Percentiles rank a stretch among this genome's conserved stretches.
Evolutionary conservation across 2,329 filamentous ascomycete genomes (phyloP).

Genomic region (Epichloe sp.): DNA sequence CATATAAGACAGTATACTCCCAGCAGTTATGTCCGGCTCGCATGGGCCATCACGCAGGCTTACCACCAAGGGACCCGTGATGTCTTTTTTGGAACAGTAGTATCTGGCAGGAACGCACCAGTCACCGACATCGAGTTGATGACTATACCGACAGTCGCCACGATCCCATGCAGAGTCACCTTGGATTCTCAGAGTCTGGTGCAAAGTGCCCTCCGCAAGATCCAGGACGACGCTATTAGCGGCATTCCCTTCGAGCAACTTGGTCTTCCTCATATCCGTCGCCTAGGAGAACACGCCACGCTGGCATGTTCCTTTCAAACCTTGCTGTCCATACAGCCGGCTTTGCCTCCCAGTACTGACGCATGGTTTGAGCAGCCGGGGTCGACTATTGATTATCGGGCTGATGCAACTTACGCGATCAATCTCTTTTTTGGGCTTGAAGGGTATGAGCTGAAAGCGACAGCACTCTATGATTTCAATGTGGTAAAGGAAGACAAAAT

Average conservation of each 20-base stretch:
- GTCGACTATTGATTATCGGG: no score
- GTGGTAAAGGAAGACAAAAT: no score
- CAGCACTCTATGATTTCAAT: no score
- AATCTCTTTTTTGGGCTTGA: no score
- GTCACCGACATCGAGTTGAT: not conserved
- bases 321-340: not conserved
- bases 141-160: not conserved
- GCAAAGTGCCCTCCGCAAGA: not conserved
- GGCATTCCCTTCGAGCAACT: constrained; percentile 1
- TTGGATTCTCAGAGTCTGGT: not conserved
- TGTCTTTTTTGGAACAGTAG: not conserved
- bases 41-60: not conserved
- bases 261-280: not conserved
- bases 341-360: not conserved
- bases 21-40: not conserved
- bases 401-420: no score
- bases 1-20: not conserved
- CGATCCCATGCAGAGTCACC: not conserved
- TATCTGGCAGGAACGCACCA: not conserved
- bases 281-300: not conserved
- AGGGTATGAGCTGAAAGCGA: no score
- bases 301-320: not conserved
- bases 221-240: not conserved
- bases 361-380: no score
- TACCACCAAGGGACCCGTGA: not conserved